phyloP scores from a whole-genome alignment of 1,284 basidiomycete species.

The Trametes polyzona region DNA sequence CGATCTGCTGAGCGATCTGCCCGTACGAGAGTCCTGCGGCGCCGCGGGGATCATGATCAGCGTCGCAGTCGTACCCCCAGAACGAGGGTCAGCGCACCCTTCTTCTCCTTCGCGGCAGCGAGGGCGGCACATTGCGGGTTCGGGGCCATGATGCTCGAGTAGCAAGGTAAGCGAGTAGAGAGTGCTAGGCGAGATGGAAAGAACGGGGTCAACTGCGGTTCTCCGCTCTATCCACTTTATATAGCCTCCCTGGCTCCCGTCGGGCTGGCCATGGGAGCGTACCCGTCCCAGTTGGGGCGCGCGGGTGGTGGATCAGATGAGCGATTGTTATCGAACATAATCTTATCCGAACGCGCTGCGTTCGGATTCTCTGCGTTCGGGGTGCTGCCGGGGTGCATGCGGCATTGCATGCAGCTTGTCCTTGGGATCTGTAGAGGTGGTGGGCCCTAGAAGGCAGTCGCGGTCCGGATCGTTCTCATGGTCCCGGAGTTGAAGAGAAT shows the following conservation, averaged over 20 bases:
- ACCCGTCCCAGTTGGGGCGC: constrained; percentile 6
- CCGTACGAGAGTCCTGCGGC: constrained; percentile 49
- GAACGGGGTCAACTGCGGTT: not conserved
- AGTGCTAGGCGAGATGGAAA: constrained; percentile 9
- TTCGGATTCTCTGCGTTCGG: not conserved
- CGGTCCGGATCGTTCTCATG: not conserved
- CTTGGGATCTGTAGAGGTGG: no score
- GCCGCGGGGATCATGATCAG: not conserved
- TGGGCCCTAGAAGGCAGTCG: not conserved
- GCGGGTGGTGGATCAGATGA: constrained; percentile 15
- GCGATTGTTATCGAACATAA: constrained; percentile 23
- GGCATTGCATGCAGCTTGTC: no score
- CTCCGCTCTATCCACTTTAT: constrained; percentile 2
- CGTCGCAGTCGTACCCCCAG: not conserved
- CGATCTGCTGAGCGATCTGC: constrained; percentile 51
- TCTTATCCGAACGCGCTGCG: constrained; percentile 15
- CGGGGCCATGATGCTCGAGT: constrained; percentile 38
- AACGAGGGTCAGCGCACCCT: constrained; percentile 45
- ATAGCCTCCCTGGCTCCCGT: no score
- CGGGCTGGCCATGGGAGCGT: constrained; percentile 15
- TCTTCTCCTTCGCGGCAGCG: constrained; percentile 51
- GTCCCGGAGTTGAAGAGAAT: no score
- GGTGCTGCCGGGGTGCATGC: not conserved
- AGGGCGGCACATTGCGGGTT: constrained; percentile 62
- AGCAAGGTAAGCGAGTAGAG: not conserved